Percentiles rank a stretch among this genome's conserved stretches.
Evolutionary conservation across 208 protist genomes (phyloP).

Genomic region (Paratrypanosoma confusum): DNA sequence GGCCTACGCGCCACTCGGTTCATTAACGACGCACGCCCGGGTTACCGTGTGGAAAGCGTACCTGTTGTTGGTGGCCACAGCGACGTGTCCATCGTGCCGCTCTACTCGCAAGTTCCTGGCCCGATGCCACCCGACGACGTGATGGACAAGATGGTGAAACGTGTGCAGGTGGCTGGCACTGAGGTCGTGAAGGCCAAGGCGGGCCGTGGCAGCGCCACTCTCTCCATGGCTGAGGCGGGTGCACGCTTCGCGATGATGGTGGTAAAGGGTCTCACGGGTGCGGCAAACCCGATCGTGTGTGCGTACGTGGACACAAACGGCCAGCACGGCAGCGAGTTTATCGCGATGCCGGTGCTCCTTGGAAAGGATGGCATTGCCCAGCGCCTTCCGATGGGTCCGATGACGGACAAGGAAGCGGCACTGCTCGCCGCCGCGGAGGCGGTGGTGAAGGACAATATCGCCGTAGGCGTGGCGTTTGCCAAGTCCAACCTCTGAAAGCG

Average conservation of each 20-base stretch:
- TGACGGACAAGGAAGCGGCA: slow-evolving; percentile 30
- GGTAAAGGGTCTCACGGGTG: slow-evolving; percentile 55
- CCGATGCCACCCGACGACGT: slow-evolving; percentile 39
- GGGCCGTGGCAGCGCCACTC: slow-evolving; percentile 91
- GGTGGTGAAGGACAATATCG: slow-evolving; percentile 71
- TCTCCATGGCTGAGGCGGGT: slow-evolving; percentile 94
- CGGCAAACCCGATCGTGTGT: slow-evolving; percentile 51
- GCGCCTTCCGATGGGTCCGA: slow-evolving; percentile 58
- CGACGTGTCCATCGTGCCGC: slow-evolving; percentile 90
- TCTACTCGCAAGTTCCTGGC: slow-evolving; percentile 73
- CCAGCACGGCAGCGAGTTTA: slow-evolving; percentile 41
- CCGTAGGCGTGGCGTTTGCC: slow-evolving; percentile 54
- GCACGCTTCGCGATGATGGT: slow-evolving; percentile 64
- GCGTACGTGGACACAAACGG: slow-evolving; percentile 78
- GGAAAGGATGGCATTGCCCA: slow-evolving; percentile 63
- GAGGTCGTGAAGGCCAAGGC: slow-evolving; percentile 96
- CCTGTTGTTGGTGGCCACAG: slow-evolving; percentile 94
- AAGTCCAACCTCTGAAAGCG: slow-evolving; percentile 61
- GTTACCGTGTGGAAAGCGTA: slow-evolving; percentile 30
- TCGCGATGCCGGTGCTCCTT: slow-evolving; percentile 67
- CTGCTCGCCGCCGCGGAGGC: slow-evolving; percentile 20
- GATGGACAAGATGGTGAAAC: slow-evolving; percentile 62
- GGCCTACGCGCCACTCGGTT: slow-evolving; percentile 87
- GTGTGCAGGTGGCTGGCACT: slow-evolving; percentile 90
- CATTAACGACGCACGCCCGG: slow-evolving; percentile 67